phyloP scores from a whole-genome alignment of 2,329 filamentous ascomycete genomes.

The Massarina eburnea region DNA sequence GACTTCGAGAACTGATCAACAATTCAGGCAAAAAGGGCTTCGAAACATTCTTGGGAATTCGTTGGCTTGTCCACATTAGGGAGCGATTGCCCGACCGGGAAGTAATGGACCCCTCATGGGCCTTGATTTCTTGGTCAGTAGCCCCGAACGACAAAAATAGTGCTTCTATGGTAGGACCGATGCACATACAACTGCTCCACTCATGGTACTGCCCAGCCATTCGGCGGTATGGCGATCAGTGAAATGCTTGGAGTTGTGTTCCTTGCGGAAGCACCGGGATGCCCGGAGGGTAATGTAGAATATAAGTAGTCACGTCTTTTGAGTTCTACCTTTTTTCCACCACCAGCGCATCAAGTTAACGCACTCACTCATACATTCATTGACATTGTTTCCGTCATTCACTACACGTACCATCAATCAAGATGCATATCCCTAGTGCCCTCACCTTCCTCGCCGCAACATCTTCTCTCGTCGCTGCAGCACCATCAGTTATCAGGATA shows the following conservation, averaged over 20 bases:
- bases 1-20: background rate
- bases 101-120: background rate
- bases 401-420: constrained; percentile 2
- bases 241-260: no score
- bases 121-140: background rate
- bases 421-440: constrained; percentile 22
- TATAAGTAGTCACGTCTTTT: background rate
- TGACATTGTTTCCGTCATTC: background rate
- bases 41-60: background rate
- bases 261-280: no score
- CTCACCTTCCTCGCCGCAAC: background rate
- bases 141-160: no score
- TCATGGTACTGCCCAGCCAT: background rate
- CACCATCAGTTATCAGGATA: constrained; percentile 19
- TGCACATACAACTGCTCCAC: background rate
- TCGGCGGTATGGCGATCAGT: background rate
- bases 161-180: background rate
- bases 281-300: background rate
- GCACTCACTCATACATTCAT: background rate
- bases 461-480: background rate
- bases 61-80: background rate
- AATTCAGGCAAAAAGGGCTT: background rate
- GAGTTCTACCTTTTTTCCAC: background rate
- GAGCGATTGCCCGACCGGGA: background rate
- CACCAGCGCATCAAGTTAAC: background rate